Conservation (phyloP, 129 eudicot genomes). For the Apium graveolens region DNA sequence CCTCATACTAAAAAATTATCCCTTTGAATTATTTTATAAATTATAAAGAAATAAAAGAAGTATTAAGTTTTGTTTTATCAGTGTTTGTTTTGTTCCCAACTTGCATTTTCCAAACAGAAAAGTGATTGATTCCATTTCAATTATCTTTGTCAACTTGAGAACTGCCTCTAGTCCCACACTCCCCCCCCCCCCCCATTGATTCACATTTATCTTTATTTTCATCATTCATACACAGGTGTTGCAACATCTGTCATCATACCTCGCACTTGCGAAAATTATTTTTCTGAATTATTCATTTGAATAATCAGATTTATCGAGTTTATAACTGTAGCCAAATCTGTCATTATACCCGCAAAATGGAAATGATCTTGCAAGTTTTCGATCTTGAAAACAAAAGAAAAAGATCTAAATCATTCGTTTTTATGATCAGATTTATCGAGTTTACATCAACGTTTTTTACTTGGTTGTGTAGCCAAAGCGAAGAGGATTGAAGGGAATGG, state of each 20-base stretch:
- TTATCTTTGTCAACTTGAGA: not conserved
- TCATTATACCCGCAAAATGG: too few relatives aligned
- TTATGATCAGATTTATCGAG: not conserved
- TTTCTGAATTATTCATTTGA: too few relatives aligned
- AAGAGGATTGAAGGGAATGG: conserved; percentile 34
- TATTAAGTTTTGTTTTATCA: not conserved
- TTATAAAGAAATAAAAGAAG: not conserved
- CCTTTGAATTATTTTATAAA: not conserved
- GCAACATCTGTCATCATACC: not conserved
- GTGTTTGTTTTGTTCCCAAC: not conserved
- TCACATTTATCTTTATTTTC: not conserved
- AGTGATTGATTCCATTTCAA: conserved; percentile 1
- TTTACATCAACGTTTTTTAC: not conserved
- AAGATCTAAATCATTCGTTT: too few relatives aligned
- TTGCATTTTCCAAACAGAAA: not conserved
- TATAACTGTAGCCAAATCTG: too few relatives aligned
- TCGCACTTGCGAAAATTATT: not conserved
- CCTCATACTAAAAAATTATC: not conserved
- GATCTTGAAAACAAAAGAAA: too few relatives aligned
- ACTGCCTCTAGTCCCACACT: not conserved
- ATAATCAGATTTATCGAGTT: too few relatives aligned
- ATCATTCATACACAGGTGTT: not conserved
- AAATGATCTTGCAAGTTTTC: too few relatives aligned
- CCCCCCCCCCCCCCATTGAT: not conserved
- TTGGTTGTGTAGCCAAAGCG: conserved; percentile 19